These are phyloP conservation scores for Mollisiaceae sp. DNA, from an alignment of 2,329 filamentous ascomycete genomes.

Conservation along the genomic window DNA sequence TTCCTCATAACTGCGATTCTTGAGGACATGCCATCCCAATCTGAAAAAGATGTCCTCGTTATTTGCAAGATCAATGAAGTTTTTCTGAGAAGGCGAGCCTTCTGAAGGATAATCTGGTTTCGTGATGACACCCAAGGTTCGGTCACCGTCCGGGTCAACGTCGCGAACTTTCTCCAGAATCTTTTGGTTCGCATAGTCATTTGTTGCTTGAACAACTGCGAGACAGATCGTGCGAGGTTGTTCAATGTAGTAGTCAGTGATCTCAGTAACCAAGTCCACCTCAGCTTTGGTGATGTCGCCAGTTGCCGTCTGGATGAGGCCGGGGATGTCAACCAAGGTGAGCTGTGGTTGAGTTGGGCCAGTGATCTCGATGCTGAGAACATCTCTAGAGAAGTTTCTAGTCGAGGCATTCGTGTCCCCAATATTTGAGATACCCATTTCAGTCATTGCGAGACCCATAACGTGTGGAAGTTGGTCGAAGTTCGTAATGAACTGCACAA, in stretches of 20 bases:
- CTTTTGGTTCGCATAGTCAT: slow-evolving; percentile 49
- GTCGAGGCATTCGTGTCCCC: not conserved
- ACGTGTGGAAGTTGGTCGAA: slow-evolving; percentile 39
- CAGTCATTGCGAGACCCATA: slow-evolving; percentile 37
- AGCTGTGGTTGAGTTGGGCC: slow-evolving; percentile 37
- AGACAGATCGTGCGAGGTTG: slow-evolving; percentile 52
- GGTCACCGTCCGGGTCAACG: slow-evolving; percentile 43
- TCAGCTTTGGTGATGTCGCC: slow-evolving; percentile 37
- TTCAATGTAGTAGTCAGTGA: slow-evolving; percentile 47
- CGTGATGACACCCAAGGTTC: slow-evolving; percentile 53
- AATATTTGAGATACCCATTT: slow-evolving; percentile 33
- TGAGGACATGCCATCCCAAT: slow-evolving; percentile 56
- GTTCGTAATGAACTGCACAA: slow-evolving; percentile 33
- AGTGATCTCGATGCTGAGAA: slow-evolving; percentile 38
- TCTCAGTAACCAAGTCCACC: slow-evolving; percentile 38
- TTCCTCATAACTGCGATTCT: slow-evolving; percentile 50
- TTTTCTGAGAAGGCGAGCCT: slow-evolving; percentile 45
- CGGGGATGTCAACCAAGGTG: slow-evolving; percentile 45
- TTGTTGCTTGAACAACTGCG: slow-evolving; percentile 51
- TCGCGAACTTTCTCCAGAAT: slow-evolving; percentile 46
- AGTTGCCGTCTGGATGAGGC: slow-evolving; percentile 39
- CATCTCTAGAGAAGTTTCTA: slow-evolving; percentile 36
- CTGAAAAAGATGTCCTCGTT: slow-evolving; percentile 49
- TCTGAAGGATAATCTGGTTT: slow-evolving; percentile 49
- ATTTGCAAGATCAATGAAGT: slow-evolving; percentile 45